Percentiles rank a stretch among this genome's conserved stretches.
These are phyloP conservation scores for Laguncularia racemosa DNA, from an alignment of 345 rosid species.

Conservation along the genomic window DNA sequence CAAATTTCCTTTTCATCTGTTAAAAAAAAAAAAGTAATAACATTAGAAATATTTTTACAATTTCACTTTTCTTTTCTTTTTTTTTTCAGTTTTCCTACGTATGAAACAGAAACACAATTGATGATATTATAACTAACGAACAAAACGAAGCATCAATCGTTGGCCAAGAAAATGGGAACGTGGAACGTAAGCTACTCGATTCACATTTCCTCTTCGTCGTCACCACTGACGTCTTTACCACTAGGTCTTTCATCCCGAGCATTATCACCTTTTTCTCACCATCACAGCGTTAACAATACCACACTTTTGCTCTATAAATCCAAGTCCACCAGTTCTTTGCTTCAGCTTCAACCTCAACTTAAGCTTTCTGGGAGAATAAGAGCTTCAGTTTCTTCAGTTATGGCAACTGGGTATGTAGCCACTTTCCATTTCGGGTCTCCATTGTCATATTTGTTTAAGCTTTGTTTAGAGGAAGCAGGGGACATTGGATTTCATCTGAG, in stretches of 20 bases:
- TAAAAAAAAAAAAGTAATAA: no score
- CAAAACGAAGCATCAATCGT: no score
- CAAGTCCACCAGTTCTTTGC: neutral
- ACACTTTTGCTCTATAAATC: neutral
- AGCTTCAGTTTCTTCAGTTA: slow-evolving; percentile 6
- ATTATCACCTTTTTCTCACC: neutral
- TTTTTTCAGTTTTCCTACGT: no score
- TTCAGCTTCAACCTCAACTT: neutral
- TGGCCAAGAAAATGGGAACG: neutral
- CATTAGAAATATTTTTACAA: no score
- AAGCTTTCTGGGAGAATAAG: neutral
- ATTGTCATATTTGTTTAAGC: no score
- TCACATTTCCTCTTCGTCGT: neutral
- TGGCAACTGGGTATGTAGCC: slow-evolving; percentile 13
- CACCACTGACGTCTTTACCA: slow-evolving; percentile 7
- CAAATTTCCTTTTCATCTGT: no score
- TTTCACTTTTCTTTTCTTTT: no score
- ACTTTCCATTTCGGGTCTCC: neutral
- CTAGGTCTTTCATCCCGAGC: neutral
- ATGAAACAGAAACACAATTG: no score
- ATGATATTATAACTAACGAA: no score
- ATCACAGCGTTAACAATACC: neutral
- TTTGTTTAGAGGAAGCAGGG: no score
- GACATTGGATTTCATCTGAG: no score
- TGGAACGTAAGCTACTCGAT: neutral